Percentiles rank a stretch among this genome's conserved stretches.
These are phyloP conservation scores for Bassia scoparia DNA, from an alignment of 148 eudicot genomes.

Conservation along the genomic window DNA sequence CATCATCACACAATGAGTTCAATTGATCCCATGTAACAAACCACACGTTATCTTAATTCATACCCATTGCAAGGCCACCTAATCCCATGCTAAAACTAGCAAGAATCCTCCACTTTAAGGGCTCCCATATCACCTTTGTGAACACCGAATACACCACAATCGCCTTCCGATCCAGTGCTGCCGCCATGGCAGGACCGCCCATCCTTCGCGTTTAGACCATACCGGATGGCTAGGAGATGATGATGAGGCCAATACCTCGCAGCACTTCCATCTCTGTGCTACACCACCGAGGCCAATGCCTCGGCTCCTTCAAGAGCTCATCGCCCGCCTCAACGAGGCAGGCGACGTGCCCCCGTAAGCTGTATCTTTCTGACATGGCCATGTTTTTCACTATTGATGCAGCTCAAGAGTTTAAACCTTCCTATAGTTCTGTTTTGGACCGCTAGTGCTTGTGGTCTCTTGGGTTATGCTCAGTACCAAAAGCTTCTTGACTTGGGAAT, in stretches of 20 bases:
- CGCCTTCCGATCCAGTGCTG: conserved; percentile 20
- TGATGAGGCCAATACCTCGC: conserved; percentile 29
- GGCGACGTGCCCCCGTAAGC: conserved; percentile 28
- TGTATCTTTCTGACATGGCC: conserved; percentile 32
- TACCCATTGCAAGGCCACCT: too few species aligned
- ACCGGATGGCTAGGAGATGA: conserved; percentile 29
- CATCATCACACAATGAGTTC: too few species aligned
- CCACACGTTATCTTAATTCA: too few species aligned
- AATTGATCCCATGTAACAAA: too few species aligned
- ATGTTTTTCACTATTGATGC: conserved; percentile 43
- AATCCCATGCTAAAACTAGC: too few species aligned
- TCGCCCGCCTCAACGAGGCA: conserved; percentile 5
- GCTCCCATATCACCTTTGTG: too few species aligned
- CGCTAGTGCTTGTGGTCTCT: conserved; percentile 37
- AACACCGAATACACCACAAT: too few species aligned
- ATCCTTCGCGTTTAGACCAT: conserved; percentile 29
- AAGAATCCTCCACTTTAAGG: too few species aligned
- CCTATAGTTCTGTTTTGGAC: conserved; percentile 36
- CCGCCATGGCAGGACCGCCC: conserved; percentile 16
- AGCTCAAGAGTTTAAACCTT: conserved; percentile 9
- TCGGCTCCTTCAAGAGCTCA: conserved; percentile 27
- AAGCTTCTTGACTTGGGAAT: conserved; percentile 22
- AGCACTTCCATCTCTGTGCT: conserved; percentile 26
- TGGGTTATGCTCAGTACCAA: conserved; percentile 34
- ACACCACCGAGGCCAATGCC: conserved; percentile 11